phyloP scores from a whole-genome alignment of 805 yeast genomes.

The Candida easanensis region DNA sequence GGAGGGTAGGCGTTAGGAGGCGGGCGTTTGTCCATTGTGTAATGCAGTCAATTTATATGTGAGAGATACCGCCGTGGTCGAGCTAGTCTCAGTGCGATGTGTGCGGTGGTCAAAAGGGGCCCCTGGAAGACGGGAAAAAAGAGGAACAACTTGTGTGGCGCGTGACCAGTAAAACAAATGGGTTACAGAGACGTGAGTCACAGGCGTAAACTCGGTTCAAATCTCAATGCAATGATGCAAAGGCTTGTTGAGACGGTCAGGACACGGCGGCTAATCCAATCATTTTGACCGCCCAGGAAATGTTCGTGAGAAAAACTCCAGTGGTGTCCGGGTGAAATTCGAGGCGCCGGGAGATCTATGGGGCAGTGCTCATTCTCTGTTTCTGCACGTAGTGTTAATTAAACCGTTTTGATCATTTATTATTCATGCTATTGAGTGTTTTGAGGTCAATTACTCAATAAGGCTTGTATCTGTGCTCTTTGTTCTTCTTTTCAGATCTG shows the following conservation, averaged over 20 bases:
- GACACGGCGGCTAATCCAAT: conserved; percentile 3
- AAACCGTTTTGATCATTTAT: background rate
- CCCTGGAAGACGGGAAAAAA: background rate
- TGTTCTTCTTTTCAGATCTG: conserved; percentile 36
- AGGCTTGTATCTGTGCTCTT: conserved; percentile 53
- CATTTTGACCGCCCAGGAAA: background rate
- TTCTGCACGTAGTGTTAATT: background rate
- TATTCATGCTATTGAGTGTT: background rate
- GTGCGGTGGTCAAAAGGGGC: background rate
- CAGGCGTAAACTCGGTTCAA: background rate
- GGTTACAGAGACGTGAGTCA: background rate
- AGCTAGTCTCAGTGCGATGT: background rate
- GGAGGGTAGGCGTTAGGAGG: conserved; percentile 65
- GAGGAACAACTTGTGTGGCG: background rate
- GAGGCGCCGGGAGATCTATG: too few relatives aligned
- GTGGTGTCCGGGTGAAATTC: conserved; percentile 2
- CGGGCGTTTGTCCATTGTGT: conserved; percentile 30
- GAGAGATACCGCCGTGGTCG: too few relatives aligned
- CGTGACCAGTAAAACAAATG: background rate
- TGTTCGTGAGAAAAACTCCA: background rate
- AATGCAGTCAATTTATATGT: background rate
- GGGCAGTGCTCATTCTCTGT: background rate
- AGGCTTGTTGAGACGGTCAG: background rate
- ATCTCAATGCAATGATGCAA: background rate
- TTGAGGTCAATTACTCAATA: conserved; percentile 32